A percentile compares a stretch with the other conserved stretches of the same genome.
These are phyloP conservation scores for Camelina sativa DNA, from an alignment of 345 rosid species.

Conservation along the genomic window DNA sequence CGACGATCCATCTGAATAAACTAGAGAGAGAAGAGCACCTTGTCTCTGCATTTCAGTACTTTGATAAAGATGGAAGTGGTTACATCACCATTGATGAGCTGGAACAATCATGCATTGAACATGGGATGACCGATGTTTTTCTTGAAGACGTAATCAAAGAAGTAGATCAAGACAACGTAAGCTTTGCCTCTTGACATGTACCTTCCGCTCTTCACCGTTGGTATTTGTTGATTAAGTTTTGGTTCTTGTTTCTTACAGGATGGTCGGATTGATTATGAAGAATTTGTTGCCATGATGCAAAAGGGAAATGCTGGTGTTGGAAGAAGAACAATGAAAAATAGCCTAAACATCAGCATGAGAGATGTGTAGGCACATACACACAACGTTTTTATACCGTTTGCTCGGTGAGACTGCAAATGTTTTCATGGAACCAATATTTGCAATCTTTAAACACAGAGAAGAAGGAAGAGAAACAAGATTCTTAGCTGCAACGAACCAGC, in stretches of 20 bases:
- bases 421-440: constrained; percentile 20
- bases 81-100: constrained; percentile 97
- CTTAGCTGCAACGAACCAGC: constrained; percentile 16
- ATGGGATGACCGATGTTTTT: constrained; percentile 87
- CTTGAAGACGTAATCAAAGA: constrained; percentile 94
- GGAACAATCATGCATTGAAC: constrained; percentile 93
- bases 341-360: constrained; percentile 93
- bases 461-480: constrained; percentile 7
- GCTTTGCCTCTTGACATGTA: constrained; percentile 34
- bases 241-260: constrained; percentile 53
- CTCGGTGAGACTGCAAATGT: constrained; percentile 24
- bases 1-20: constrained; percentile 94
- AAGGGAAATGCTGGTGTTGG: constrained; percentile 94
- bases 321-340: constrained; percentile 98
- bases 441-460: constrained; percentile 8
- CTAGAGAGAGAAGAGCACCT: constrained; percentile 99
- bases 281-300: constrained; percentile 99
- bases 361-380: constrained; percentile 48
- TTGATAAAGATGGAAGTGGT: constrained; percentile 97
- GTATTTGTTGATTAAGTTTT: neutral
- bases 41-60: constrained; percentile 92
- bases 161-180: constrained; percentile 97
- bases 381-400: neutral
- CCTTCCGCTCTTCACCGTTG: neutral
- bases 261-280: constrained; percentile 93